Conservation (phyloP, 2,329 filamentous ascomycete genomes). For the Alternaria gansuensis region DNA sequence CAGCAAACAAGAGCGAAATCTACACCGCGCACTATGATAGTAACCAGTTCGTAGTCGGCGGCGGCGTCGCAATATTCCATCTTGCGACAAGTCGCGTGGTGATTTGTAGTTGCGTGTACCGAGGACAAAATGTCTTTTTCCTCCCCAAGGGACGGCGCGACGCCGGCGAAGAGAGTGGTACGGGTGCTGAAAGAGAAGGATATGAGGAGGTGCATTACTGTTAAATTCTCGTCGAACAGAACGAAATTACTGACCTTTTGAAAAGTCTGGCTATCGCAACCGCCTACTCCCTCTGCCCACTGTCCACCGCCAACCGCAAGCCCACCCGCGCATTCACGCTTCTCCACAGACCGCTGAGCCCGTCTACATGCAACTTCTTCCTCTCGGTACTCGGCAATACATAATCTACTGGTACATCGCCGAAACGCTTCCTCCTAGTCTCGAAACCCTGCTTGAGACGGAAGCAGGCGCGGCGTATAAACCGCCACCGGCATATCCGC, state of each 20-base stretch:
- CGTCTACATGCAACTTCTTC: slow-evolving; percentile 58
- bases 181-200: slow-evolving; percentile 59
- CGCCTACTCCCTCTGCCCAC: slow-evolving; percentile 59
- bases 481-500: slow-evolving; percentile 52
- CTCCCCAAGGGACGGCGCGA: slow-evolving; percentile 61
- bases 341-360: slow-evolving; percentile 54
- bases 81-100: slow-evolving; percentile 58
- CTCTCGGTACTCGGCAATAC: slow-evolving; percentile 54
- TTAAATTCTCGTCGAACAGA: background rate
- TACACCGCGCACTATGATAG: slow-evolving; percentile 40
- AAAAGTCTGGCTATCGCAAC: slow-evolving; percentile 57
- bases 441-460: slow-evolving; percentile 42
- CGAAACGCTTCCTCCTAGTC: slow-evolving; percentile 56
- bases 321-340: slow-evolving; percentile 40
- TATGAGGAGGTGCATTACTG: slow-evolving; percentile 58
- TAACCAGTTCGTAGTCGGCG: slow-evolving; percentile 43
- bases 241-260: background rate
- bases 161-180: slow-evolving; percentile 55
- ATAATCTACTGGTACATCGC: slow-evolving; percentile 60
- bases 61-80: slow-evolving; percentile 62
- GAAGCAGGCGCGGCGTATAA: slow-evolving; percentile 45
- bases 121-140: slow-evolving; percentile 55
- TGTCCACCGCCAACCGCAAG: slow-evolving; percentile 56
- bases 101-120: slow-evolving; percentile 56
- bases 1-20: slow-evolving; percentile 4